These are phyloP conservation scores for Elsinoe arachidis DNA, from an alignment of 2,329 filamentous ascomycete species.

Conservation along the genomic window DNA sequence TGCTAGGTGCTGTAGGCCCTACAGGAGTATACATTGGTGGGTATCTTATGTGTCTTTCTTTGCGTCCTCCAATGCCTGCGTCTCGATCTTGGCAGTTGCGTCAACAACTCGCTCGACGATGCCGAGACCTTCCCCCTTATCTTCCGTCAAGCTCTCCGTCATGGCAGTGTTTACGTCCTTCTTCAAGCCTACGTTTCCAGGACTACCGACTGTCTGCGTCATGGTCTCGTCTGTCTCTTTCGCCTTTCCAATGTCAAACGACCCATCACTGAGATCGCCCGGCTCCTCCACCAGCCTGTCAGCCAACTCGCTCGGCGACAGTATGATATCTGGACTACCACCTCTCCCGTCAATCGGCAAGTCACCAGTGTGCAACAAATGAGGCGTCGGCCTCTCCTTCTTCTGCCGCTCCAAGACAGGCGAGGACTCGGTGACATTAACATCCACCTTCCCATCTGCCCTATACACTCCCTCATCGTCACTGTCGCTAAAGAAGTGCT, in stretches of 20 bases:
- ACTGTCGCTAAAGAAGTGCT: constrained; percentile 37
- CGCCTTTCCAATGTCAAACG: constrained; percentile 20
- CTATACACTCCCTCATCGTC: constrained; percentile 31
- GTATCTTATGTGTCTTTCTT: neutral
- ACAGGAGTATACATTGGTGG: neutral
- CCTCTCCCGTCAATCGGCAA: neutral
- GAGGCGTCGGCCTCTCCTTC: constrained; percentile 15
- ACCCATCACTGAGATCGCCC: constrained; percentile 4
- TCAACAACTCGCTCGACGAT: constrained; percentile 2
- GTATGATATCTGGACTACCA: constrained; percentile 9
- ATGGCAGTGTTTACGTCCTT: constrained; percentile 26
- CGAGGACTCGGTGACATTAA: constrained; percentile 21
- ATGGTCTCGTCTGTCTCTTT: constrained; percentile 9
- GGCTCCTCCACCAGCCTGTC: constrained; percentile 13
- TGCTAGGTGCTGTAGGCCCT: constrained; percentile 5
- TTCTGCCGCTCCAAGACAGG: neutral
- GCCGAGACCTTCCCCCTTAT: neutral
- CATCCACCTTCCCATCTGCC: constrained; percentile 19
- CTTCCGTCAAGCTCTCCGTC: constrained; percentile 1
- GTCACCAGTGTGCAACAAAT: constrained; percentile 5
- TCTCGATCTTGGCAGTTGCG: neutral
- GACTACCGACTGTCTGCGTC: constrained; percentile 18
- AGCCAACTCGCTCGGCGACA: constrained; percentile 22
- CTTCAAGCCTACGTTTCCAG: constrained; percentile 23
- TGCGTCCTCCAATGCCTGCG: neutral